Evolutionary conservation across 352 stramenopile species (phyloP).

Genomic region (Globisporangium nodosum): DNA sequence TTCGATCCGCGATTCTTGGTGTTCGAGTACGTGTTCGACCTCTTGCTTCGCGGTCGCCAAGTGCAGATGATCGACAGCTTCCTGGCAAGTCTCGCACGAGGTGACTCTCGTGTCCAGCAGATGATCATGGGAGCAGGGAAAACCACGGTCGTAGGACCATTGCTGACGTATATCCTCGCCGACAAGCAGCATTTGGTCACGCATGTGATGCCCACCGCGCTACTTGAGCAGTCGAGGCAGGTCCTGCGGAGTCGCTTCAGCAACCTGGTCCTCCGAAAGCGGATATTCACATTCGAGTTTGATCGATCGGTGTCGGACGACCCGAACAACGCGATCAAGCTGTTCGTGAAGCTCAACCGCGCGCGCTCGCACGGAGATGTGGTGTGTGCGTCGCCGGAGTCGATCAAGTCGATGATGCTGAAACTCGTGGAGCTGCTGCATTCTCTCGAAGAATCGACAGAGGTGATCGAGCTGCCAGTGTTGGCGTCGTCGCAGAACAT

Average conservation of each 20-base stretch:
- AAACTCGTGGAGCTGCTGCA: conserved; percentile 96
- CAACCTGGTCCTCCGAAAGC: conserved; percentile 94
- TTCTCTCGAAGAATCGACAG: conserved; percentile 79
- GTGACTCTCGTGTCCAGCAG: conserved; percentile 87
- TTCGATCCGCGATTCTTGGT: conserved; percentile 98
- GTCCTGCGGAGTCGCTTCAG: conserved; percentile 98
- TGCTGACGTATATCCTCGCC: conserved; percentile 97
- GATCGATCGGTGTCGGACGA: conserved; percentile 92
- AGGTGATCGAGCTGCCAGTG: conserved; percentile 60
- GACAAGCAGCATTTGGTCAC: conserved; percentile 94
- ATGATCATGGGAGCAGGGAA: conserved; percentile 99
- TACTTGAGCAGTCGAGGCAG: conserved; percentile 97
- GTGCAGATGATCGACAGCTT: conserved; percentile 99
- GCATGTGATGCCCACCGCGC: conserved; percentile 97
- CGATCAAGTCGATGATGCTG: conserved; percentile 99
- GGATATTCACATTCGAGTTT: conserved; percentile 99
- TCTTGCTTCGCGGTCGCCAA: conserved; percentile 96
- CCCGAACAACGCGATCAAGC: conserved; percentile 40
- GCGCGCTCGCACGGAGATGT: conserved; percentile 91
- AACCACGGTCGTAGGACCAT: conserved; percentile 98
- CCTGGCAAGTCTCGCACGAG: conserved; percentile 78
- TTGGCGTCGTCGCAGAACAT: conserved; percentile 65
- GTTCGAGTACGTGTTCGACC: conserved; percentile 99
- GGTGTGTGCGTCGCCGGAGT: conserved; percentile 97
- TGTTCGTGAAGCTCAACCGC: conserved; percentile 87